Conservation (phyloP, 768 basidiomycete species). For the Tulasnella sp. region DNA sequence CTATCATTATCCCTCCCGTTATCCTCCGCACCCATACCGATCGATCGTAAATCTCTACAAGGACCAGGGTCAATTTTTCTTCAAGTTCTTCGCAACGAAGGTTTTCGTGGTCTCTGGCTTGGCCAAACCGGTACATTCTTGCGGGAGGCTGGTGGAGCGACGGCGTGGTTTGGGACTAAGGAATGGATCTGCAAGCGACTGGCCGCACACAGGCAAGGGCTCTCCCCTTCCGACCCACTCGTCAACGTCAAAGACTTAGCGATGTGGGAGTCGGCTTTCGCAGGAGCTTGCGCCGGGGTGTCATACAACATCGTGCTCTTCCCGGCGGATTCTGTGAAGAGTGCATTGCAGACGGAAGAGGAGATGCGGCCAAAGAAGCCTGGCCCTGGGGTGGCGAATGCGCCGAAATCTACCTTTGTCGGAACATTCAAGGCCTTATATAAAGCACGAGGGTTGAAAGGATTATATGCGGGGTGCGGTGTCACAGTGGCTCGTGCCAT, state of each 20-base stretch:
- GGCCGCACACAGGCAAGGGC: slow-evolving; percentile 27
- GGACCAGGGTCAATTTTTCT: slow-evolving; percentile 64
- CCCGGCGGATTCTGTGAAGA: slow-evolving; percentile 93
- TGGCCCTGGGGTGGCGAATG: slow-evolving; percentile 18
- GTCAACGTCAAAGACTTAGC: slow-evolving; percentile 35
- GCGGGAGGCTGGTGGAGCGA: slow-evolving; percentile 83
- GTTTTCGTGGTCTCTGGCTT: slow-evolving; percentile 85
- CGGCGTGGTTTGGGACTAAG: slow-evolving; percentile 86
- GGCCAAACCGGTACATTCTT: slow-evolving; percentile 90
- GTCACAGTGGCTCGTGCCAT: slow-evolving; percentile 78
- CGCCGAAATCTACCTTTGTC: slow-evolving; percentile 35
- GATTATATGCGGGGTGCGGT: slow-evolving; percentile 87
- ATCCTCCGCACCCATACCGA: slow-evolving; percentile 17
- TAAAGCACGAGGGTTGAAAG: slow-evolving; percentile 59
- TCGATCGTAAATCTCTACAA: slow-evolving; percentile 37
- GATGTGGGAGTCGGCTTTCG: slow-evolving; percentile 73
- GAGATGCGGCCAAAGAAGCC: slow-evolving; percentile 53
- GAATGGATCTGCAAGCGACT: slow-evolving; percentile 61
- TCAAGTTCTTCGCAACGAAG: slow-evolving; percentile 52
- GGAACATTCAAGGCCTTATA: slow-evolving; percentile 64
- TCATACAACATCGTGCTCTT: slow-evolving; percentile 82
- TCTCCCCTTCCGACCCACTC: not conserved
- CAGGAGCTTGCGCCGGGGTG: slow-evolving; percentile 79
- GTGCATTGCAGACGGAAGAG: slow-evolving; percentile 86
- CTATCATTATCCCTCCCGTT: slow-evolving; percentile 12